Conservation (phyloP, 1,139 yeast species). For the Fermentozyma sake region DNA sequence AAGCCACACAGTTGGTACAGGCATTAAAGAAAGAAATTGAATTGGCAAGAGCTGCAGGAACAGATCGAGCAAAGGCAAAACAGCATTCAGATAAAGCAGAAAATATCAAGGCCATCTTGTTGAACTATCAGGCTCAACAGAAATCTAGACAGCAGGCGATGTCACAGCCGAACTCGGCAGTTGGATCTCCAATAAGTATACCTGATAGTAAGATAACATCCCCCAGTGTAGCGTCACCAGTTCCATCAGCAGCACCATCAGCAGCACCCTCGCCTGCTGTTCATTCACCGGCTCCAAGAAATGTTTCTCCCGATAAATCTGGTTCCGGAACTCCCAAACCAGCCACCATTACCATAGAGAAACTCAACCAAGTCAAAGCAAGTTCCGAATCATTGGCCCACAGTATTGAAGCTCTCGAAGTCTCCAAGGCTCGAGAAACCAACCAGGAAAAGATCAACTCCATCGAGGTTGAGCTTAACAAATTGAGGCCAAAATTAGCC, state of each 20-base stretch:
- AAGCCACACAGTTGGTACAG: constrained; percentile 58
- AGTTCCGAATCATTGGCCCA: constrained; percentile 39
- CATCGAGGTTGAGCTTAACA: constrained; percentile 33
- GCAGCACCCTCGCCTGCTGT: constrained; percentile 4
- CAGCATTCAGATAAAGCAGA: constrained; percentile 67
- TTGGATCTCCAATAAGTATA: constrained; percentile 5
- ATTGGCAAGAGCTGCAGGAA: constrained; percentile 51
- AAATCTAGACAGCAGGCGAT: constrained; percentile 8
- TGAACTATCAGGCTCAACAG: constrained; percentile 39
- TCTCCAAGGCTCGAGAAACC: constrained; percentile 19
- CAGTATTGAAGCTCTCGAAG: constrained; percentile 28
- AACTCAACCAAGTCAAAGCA: constrained; percentile 35
- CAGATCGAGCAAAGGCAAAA: constrained; percentile 61
- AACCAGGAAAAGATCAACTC: constrained; percentile 25
- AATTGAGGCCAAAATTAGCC: constrained; percentile 29
- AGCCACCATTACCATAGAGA: constrained; percentile 32
- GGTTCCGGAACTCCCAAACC: constrained; percentile 11
- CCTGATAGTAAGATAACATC: constrained; percentile 1
- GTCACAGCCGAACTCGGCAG: constrained; percentile 1
- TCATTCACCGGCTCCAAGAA: constrained; percentile 7
- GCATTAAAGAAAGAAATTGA: constrained; percentile 58
- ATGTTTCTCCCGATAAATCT: too few species aligned
- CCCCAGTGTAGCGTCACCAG: constrained; percentile 38
- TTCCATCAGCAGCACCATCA: constrained; percentile 18
- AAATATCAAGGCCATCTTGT: constrained; percentile 49